Evolutionary conservation across 805 yeast genomes (phyloP), one percentile per base, ranked within the genome.

Genomic region (Metschnikowia lochheadii): DNA sequence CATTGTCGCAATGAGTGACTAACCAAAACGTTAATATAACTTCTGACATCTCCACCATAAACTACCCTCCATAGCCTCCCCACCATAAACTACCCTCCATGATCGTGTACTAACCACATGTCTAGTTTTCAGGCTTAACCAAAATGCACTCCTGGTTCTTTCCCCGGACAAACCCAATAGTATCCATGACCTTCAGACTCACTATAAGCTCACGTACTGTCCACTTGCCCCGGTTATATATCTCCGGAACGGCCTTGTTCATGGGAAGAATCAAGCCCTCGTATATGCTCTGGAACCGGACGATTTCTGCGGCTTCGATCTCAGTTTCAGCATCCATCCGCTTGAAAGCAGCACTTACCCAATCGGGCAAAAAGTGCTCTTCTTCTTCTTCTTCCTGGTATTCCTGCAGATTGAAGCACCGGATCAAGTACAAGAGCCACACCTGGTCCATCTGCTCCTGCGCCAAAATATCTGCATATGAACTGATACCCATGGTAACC

Each of bases 371-470:
- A 37, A 62, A 64, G 29, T 57, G 15, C 32, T 39, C 41, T 14
- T 39, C 41, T 8, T 39, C 41, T 14, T 39, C 41, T 8, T 39
- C 64, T 8, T 58, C 61, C 6, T 47, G 49, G 49, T 74, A 71
- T 14, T 61, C 64, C 3, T 62, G 56, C 41, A 68, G 70, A 61
- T 83, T 85, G 50, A 73, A 68, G 50, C 80, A 77, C 57, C 89
- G 73, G 34, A 86, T 79, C 23, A 86, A 68, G 81, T 85, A 87
- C 37, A 87, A 64, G 18, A 84, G 63, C 64, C 87, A 69, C 2
- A 79, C 77, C 56, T 83, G 85, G 49, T 83, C 84, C 50, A 81
- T 67, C 42, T 81, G 72, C 39, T 75, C 71, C 40, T 78, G 70
- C 2, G 65, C 71, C 2, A 76, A 59, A 14, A 86, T 58, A 42